A percentile compares a stretch with the other conserved stretches of the same genome.
Conservation (phyloP, 1,139 yeast genomes). For the Pichia norvegensis region DNA sequence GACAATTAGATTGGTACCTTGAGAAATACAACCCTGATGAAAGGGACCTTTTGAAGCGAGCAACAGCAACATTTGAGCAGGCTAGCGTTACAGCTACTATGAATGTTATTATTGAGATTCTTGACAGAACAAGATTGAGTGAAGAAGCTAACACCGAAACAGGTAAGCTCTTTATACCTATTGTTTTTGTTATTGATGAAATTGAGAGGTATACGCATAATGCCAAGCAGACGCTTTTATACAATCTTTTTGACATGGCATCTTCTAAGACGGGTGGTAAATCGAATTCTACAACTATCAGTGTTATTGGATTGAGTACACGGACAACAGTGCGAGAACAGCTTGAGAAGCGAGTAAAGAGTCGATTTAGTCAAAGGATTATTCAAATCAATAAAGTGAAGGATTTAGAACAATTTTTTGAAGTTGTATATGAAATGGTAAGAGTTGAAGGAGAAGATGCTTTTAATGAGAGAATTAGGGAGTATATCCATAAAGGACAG, state of each 20-base stretch:
- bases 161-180: constrained; percentile 35
- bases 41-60: constrained; percentile 5
- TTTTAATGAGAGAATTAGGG: constrained; percentile 49
- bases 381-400: constrained; percentile 50
- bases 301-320: constrained; percentile 75
- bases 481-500: constrained; percentile 24
- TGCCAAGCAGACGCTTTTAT: constrained; percentile 71
- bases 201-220: constrained; percentile 70
- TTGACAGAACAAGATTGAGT: constrained; percentile 33
- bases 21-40: constrained; percentile 12
- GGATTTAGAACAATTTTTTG: constrained; percentile 36
- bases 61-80: constrained; percentile 32
- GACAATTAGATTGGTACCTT: constrained; percentile 56
- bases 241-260: constrained; percentile 78
- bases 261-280: constrained; percentile 30
- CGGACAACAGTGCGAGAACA: constrained; percentile 69
- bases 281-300: constrained; percentile 50
- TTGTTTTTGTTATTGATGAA: constrained; percentile 77
- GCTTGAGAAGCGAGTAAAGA: constrained; percentile 83
- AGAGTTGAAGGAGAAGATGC: constrained; percentile 17
- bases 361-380: constrained; percentile 78
- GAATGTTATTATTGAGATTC: constrained; percentile 38
- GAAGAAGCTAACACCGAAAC: constrained; percentile 18
- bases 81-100: constrained; percentile 48
- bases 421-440: constrained; percentile 24